phyloP scores from a whole-genome alignment of 345 rosid species.

The Combretum micranthum region DNA sequence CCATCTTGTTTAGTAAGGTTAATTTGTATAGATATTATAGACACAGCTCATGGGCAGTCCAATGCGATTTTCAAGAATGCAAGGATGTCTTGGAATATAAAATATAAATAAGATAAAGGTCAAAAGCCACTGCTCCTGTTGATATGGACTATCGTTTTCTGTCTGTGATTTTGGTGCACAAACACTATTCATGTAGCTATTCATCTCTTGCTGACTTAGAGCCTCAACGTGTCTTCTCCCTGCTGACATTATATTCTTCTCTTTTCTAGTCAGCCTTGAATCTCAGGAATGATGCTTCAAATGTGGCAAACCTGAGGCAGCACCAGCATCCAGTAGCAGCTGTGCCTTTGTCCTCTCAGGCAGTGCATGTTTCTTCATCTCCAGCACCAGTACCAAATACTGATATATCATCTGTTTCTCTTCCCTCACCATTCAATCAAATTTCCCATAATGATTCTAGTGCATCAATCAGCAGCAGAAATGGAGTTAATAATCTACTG shows the following conservation, averaged over 20 bases:
- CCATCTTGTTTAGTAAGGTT: no score
- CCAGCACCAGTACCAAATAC: slow-evolving; percentile 21
- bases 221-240: background rate
- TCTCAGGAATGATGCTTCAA: slow-evolving; percentile 32
- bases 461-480: slow-evolving; percentile 29
- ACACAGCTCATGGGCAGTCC: no score
- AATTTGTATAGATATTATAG: no score
- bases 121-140: no score
- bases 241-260: background rate
- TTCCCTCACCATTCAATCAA: slow-evolving; percentile 29
- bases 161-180: no score
- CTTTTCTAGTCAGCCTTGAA: slow-evolving; percentile 27
- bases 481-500: slow-evolving; percentile 39
- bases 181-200: no score
- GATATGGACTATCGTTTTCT: no score
- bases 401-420: slow-evolving; percentile 26
- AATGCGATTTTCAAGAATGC: no score
- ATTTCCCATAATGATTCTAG: slow-evolving; percentile 20
- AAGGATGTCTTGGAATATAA: no score
- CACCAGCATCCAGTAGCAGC: slow-evolving; percentile 29
- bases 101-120: no score
- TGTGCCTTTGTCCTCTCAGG: slow-evolving; percentile 30
- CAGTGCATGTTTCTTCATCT: slow-evolving; percentile 21
- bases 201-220: background rate
- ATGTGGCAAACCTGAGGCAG: slow-evolving; percentile 24